These are phyloP conservation scores for Glarea lozoyensis DNA, from an alignment of 495 filamentous ascomycete genomes.

Conservation along the genomic window DNA sequence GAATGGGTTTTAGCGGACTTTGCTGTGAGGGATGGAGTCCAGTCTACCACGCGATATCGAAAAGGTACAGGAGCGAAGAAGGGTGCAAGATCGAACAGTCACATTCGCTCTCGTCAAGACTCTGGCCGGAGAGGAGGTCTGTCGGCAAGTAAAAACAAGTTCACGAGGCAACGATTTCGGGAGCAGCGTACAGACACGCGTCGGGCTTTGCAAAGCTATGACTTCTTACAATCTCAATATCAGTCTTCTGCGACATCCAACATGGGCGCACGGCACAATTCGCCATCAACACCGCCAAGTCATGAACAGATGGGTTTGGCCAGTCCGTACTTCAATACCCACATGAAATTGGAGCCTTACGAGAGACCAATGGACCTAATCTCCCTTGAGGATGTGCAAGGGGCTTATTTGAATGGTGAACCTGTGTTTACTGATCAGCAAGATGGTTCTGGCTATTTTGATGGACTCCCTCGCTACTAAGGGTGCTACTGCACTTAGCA, in stretches of 20 bases:
- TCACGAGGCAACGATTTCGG: neutral
- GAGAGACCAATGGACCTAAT: slow-evolving; percentile 9
- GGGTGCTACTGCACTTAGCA: neutral
- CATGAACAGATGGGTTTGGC: neutral
- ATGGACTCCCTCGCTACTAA: slow-evolving; percentile 6
- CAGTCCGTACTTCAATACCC: slow-evolving; percentile 9
- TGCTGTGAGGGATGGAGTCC: slow-evolving; percentile 51
- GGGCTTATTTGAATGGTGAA: slow-evolving; percentile 16
- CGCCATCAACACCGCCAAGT: slow-evolving; percentile 15
- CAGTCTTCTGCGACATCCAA: neutral
- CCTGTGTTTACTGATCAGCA: slow-evolving; percentile 11
- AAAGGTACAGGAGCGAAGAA: slow-evolving; percentile 43
- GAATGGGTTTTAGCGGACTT: slow-evolving; percentile 61
- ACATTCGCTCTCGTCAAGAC: slow-evolving; percentile 40
- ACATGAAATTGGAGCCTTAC: slow-evolving; percentile 9
- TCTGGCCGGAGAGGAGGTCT: slow-evolving; percentile 50
- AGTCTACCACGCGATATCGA: slow-evolving; percentile 69
- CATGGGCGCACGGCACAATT: slow-evolving; percentile 1
- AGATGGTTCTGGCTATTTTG: neutral
- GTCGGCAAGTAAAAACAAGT: slow-evolving; percentile 28
- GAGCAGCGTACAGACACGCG: slow-evolving; percentile 2
- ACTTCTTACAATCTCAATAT: neutral
- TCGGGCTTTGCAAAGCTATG: slow-evolving; percentile 2
- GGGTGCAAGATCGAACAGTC: slow-evolving; percentile 28
- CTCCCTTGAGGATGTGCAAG: slow-evolving; percentile 16